Conservation (phyloP, 257 asterid species). For the Lycium barbarum region DNA sequence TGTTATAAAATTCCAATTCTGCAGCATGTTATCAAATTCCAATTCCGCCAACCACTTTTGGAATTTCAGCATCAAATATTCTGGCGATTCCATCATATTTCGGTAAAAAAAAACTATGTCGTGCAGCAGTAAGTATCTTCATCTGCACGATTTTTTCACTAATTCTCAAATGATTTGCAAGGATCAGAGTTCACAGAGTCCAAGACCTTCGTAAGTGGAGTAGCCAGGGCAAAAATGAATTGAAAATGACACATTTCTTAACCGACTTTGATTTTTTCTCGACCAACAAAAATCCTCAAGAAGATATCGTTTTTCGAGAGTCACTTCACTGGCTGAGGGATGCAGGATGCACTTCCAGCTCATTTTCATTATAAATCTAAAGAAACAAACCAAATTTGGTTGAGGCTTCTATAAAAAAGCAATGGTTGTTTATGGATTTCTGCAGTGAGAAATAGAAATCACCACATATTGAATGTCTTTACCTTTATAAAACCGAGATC, state of each 20-base stretch:
- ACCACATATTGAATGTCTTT: conserved; percentile 24
- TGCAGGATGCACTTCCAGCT: conserved; percentile 14
- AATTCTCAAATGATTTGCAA: not conserved
- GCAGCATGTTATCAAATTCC: not conserved
- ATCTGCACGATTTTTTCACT: not conserved
- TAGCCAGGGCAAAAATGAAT: not conserved
- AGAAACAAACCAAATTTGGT: conserved; percentile 8
- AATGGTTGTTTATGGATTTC: not conserved
- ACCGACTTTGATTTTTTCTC: conserved; percentile 6
- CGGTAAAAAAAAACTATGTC: not conserved
- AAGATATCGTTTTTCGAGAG: not conserved
- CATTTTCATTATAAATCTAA: conserved; percentile 22
- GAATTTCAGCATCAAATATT: conserved; percentile 4
- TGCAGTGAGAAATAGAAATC: not conserved
- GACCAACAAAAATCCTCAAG: not conserved
- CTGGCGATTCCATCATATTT: not conserved
- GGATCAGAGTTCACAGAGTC: not conserved
- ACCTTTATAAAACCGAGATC: conserved; percentile 82
- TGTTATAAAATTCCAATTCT: not conserved
- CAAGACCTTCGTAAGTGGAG: conserved; percentile 17
- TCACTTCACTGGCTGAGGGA: not conserved
- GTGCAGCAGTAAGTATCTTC: conserved; percentile 6
- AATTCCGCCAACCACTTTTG: not conserved
- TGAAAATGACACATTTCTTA: not conserved
- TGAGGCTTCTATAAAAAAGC: not conserved